These are phyloP conservation scores for Saposhnikovia divaricata DNA, from an alignment of 129 eudicot species.

Conservation along the genomic window DNA sequence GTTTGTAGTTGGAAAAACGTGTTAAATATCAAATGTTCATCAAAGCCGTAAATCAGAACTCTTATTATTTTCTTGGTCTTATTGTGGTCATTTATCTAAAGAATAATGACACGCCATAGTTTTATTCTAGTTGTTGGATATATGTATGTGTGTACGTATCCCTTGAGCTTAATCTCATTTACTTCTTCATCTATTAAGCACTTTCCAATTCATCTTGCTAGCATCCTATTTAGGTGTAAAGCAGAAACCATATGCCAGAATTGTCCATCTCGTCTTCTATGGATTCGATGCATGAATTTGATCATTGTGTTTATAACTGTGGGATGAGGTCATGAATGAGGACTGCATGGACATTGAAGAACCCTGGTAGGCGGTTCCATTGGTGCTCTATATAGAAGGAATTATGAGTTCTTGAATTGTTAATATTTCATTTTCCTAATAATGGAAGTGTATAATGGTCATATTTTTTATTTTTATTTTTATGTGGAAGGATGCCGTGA, in stretches of 20 bases:
- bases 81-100: not conserved
- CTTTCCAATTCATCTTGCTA: not conserved
- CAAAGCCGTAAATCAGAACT: not conserved
- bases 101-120: not conserved
- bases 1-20: not conserved
- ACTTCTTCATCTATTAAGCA: not conserved
- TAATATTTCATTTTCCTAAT: not conserved
- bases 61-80: not conserved
- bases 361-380: not conserved
- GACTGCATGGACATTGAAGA: not conserved
- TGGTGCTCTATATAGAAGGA: not conserved
- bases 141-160: not conserved
- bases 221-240: not conserved
- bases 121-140: not conserved
- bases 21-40: not conserved
- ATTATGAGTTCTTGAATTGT: not conserved
- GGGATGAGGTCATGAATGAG: not conserved
- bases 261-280: not conserved
- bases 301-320: not conserved
- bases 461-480: not conserved
- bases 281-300: not conserved
- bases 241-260: not conserved
- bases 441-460: not conserved
- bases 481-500: not conserved
- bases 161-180: not conserved